These are phyloP conservation scores for Solanum dulcamara DNA, from an alignment of 257 asterid genomes.

Conservation along the genomic window DNA sequence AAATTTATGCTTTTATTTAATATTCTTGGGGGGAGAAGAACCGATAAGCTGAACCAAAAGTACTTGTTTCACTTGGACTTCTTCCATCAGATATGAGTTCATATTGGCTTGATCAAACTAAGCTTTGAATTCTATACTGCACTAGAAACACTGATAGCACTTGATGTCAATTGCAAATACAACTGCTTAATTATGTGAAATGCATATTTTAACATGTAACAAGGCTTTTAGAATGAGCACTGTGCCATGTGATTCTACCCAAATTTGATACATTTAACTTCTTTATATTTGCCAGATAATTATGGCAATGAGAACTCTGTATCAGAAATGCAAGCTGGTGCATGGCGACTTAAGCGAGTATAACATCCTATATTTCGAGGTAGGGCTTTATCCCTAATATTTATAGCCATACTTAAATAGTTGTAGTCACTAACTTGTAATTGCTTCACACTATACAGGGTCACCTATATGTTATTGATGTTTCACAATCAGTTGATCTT, in stretches of 20 bases:
- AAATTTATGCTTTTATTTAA: not conserved
- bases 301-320: conserved; percentile 63
- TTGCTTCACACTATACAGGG: conserved; percentile 35
- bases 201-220: not conserved
- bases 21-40: not conserved
- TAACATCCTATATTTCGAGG: conserved; percentile 83
- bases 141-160: not conserved
- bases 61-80: not conserved
- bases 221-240: not conserved
- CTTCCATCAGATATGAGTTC: not conserved
- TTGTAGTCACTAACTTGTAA: not conserved
- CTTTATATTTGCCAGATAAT: conserved; percentile 38
- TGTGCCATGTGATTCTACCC: not conserved
- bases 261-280: not conserved
- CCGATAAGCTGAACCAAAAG: not conserved
- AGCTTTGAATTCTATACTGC: not conserved
- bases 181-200: not conserved
- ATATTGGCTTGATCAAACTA: not conserved
- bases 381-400: conserved; percentile 5
- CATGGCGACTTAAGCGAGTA: conserved; percentile 97
- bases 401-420: not conserved
- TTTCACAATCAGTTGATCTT: conserved; percentile 93
- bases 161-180: not conserved
- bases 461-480: conserved; percentile 86
- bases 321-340: conserved; percentile 93